phyloP scores from a whole-genome alignment of 352 stramenopile genomes.

The Phytophthora hybrid region DNA sequence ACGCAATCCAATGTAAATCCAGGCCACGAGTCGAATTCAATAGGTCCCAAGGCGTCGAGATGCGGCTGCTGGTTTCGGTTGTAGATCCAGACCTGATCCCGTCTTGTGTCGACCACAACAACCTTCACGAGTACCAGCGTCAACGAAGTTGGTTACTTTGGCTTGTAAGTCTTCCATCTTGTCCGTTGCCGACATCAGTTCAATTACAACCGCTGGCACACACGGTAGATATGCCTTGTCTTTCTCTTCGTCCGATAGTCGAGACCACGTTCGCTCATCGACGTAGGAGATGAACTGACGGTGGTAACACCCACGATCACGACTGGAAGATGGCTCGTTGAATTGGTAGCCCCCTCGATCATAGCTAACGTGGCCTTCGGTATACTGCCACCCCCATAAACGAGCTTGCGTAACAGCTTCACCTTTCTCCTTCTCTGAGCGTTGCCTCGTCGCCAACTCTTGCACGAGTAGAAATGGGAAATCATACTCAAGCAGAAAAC shows the following conservation, averaged over 20 bases:
- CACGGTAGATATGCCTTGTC: not conserved
- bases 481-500: no score
- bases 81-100: constrained; percentile 38
- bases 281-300: constrained; percentile 11
- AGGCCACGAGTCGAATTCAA: constrained; percentile 42
- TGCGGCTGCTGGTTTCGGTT: constrained; percentile 30
- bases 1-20: constrained; percentile 39
- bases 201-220: not conserved
- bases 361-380: no score
- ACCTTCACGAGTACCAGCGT: constrained; percentile 37
- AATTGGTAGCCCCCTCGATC: no score
- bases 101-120: constrained; percentile 32
- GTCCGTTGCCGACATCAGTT: not conserved
- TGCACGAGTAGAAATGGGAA: no score
- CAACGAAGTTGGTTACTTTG: constrained; percentile 28
- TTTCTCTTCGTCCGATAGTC: not conserved
- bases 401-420: no score
- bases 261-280: constrained; percentile 8
- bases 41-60: constrained; percentile 22
- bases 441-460: no score
- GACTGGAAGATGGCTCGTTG: no score
- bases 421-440: no score
- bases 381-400: no score
- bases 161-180: constrained; percentile 9
- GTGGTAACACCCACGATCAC: no score